Percentiles rank a stretch among this genome's conserved stretches.
Evolutionary conservation across 306 rosid genomes (phyloP).

Genomic region (Senna tora): DNA sequence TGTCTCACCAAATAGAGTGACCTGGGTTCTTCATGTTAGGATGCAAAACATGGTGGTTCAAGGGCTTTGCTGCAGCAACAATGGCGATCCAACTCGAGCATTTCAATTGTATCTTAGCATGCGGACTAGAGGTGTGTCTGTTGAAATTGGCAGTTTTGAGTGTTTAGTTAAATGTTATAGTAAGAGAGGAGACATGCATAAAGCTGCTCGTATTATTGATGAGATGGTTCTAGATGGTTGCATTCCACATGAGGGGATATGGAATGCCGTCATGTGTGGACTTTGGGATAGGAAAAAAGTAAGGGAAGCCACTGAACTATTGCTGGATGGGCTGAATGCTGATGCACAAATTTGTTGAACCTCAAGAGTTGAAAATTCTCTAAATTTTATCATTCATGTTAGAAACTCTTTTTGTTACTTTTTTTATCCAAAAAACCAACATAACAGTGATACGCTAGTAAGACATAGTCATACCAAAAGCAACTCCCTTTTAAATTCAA

Average conservation of each 20-base stretch:
- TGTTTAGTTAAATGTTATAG: conserved; percentile 57
- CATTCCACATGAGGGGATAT: conserved; percentile 63
- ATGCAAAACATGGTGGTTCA: conserved; percentile 75
- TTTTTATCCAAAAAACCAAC: too few species aligned
- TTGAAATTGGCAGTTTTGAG: conserved; percentile 57
- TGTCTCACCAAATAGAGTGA: conserved; percentile 63
- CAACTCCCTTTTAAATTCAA: too few species aligned
- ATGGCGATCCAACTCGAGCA: conserved; percentile 55
- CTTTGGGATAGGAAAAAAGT: conserved; percentile 72
- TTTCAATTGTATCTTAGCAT: conserved; percentile 78
- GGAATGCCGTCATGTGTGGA: conserved; percentile 66
- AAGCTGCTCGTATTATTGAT: conserved; percentile 70
- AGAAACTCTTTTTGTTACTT: too few species aligned
- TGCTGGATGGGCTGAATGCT: conserved; percentile 62
- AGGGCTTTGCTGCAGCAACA: conserved; percentile 70
- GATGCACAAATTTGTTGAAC: conserved; percentile 46
- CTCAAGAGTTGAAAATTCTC: conserved; percentile 42
- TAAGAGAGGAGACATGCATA: conserved; percentile 69
- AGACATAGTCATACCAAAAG: too few species aligned
- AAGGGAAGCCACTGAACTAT: conserved; percentile 65
- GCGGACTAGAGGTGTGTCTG: conserved; percentile 73
- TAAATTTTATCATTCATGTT: too few species aligned
- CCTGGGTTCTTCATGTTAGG: conserved; percentile 76
- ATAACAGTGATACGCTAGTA: too few species aligned
- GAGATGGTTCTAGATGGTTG: conserved; percentile 86